These are phyloP conservation scores for Agaricus bisporus DNA, from an alignment of 768 basidiomycete genomes.

Conservation along the genomic window DNA sequence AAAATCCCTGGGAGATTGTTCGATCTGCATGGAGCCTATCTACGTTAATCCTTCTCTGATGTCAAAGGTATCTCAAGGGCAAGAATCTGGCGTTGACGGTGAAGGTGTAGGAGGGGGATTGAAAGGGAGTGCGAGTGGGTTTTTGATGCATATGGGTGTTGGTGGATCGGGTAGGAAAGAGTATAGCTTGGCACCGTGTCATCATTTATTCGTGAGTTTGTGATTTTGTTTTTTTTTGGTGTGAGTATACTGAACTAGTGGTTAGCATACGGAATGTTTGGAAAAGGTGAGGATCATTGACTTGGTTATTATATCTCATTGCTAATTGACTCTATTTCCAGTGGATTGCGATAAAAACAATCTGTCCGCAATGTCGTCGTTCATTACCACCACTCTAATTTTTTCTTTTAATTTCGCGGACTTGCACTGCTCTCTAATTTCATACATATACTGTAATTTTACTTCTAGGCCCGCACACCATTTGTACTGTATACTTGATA, in stretches of 20 bases:
- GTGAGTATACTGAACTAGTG: neutral
- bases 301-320: neutral
- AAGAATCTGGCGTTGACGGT: slow-evolving; percentile 17
- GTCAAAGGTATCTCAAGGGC: slow-evolving; percentile 23
- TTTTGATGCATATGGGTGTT: slow-evolving; percentile 41
- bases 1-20: slow-evolving; percentile 77
- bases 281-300: slow-evolving; percentile 48
- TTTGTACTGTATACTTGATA: neutral
- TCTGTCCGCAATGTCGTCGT: slow-evolving; percentile 87
- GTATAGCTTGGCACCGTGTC: slow-evolving; percentile 86
- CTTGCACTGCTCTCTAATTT: slow-evolving; percentile 1
- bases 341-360: slow-evolving; percentile 86
- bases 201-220: slow-evolving; percentile 78
- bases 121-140: slow-evolving; percentile 17
- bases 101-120: slow-evolving; percentile 15
- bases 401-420: neutral
- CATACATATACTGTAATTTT: slow-evolving; percentile 5
- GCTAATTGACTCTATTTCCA: slow-evolving; percentile 18
- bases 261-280: slow-evolving; percentile 80
- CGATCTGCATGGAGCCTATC: slow-evolving; percentile 92
- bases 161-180: slow-evolving; percentile 43
- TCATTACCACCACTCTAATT: slow-evolving; percentile 71
- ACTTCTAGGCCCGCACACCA: neutral
- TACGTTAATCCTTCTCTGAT: slow-evolving; percentile 38
- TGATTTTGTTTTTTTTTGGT: neutral